phyloP scores from a whole-genome alignment of 345 rosid genomes.

The Lenwebbia sp. region DNA sequence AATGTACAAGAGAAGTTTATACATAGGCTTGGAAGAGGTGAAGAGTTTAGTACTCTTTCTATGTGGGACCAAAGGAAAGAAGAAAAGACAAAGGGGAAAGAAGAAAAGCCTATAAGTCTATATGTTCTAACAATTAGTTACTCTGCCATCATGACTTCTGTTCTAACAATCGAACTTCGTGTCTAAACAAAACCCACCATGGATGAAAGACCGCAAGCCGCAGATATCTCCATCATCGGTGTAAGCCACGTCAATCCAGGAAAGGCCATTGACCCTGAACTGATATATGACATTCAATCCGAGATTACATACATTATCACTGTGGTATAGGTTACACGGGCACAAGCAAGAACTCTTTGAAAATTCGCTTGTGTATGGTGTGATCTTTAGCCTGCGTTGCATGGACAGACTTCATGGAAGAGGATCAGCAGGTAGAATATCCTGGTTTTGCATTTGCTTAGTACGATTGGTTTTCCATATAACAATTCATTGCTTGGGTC shows the following conservation, averaged over 20 bases:
- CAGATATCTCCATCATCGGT: slow-evolving; percentile 27
- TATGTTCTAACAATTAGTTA: no score
- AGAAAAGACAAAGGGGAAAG: no score
- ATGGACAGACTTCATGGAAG: background rate
- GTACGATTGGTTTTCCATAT: background rate
- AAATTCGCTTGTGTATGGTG: background rate
- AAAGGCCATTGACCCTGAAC: slow-evolving; percentile 31
- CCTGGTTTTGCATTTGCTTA: background rate
- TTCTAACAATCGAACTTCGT: slow-evolving; percentile 15
- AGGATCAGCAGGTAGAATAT: background rate
- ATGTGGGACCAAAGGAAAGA: no score
- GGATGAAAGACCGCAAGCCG: slow-evolving; percentile 21
- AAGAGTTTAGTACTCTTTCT: no score
- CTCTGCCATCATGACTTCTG: slow-evolving; percentile 41
- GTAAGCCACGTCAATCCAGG: slow-evolving; percentile 50
- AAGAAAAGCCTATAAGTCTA: no score
- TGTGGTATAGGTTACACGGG: slow-evolving; percentile 23
- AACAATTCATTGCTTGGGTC: background rate
- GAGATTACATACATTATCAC: slow-evolving; percentile 31
- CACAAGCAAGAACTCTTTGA: slow-evolving; percentile 1
- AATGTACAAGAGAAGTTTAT: no score
- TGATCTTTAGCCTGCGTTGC: background rate
- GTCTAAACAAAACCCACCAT: slow-evolving; percentile 11
- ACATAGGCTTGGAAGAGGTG: no score
- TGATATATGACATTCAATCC: slow-evolving; percentile 31